Conservation (phyloP, 2,329 filamentous ascomycete genomes). For the Colletotrichum eremochloae region DNA sequence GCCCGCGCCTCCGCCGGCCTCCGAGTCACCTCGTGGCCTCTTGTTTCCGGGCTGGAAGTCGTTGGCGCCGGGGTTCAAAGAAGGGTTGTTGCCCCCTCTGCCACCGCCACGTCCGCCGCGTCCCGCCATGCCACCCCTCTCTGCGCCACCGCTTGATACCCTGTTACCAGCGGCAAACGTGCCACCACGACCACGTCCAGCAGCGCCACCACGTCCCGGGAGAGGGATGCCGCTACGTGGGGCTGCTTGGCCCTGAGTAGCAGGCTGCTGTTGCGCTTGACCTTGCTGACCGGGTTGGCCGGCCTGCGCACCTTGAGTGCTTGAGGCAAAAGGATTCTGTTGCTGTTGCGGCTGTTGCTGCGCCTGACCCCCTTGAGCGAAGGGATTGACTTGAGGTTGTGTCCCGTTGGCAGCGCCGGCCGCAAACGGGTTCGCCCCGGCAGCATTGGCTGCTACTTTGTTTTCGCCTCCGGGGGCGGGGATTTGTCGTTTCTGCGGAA, state of each 20-base stretch:
- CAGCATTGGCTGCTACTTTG: conserved; percentile 12
- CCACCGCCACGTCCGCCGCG: conserved; percentile 60
- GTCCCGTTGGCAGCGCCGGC: conserved; percentile 9
- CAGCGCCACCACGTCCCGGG: conserved; percentile 54
- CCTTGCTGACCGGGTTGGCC: conserved; percentile 28
- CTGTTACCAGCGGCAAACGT: conserved; percentile 56
- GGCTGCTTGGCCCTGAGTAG: conserved; percentile 26
- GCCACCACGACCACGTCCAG: conserved; percentile 53
- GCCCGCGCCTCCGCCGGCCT: conserved; percentile 54
- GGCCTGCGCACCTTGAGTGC: conserved; percentile 19
- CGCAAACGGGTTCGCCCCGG: conserved; percentile 36
- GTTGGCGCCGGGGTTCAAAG: conserved; percentile 64
- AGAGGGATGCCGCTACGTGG: conserved; percentile 54
- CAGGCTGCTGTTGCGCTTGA: conserved; percentile 24
- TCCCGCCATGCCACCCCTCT: conserved; percentile 51
- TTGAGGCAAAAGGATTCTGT: conserved; percentile 39
- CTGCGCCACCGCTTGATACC: conserved; percentile 49
- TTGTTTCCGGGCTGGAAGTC: conserved; percentile 72
- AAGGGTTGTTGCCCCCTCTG: conserved; percentile 54
- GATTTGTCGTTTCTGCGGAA: conserved; percentile 36
- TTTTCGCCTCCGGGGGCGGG: conserved; percentile 9
- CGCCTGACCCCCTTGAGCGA: conserved; percentile 17
- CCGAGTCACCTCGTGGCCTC: conserved; percentile 67
- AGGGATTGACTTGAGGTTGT: conserved; percentile 18
- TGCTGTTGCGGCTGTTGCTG: conserved; percentile 47